phyloP scores from a whole-genome alignment of 2,329 filamentous ascomycete genomes.

The Aureobasidium subglaciale region DNA sequence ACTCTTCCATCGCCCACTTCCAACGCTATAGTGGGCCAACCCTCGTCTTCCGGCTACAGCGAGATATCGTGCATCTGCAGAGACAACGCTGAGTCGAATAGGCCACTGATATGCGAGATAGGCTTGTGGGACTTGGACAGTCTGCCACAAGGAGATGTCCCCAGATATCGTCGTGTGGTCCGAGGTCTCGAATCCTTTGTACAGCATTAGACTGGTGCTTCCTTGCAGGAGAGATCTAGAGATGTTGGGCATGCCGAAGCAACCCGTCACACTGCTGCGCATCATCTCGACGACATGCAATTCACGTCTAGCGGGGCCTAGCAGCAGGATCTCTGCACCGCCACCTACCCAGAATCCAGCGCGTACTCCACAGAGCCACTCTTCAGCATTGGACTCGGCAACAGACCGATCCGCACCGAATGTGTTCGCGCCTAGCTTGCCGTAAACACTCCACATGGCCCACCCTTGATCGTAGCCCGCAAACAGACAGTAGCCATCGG shows the following conservation, averaged over 20 bases:
- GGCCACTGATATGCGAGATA: slow-evolving; percentile 94
- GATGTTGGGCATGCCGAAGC: slow-evolving; percentile 85
- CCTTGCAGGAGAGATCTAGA: slow-evolving; percentile 85
- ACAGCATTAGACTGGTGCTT: slow-evolving; percentile 80
- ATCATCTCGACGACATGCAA: slow-evolving; percentile 66
- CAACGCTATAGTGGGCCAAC: slow-evolving; percentile 89
- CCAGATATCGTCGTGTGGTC: slow-evolving; percentile 87
- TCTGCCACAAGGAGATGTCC: slow-evolving; percentile 92
- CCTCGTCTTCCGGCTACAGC: slow-evolving; percentile 92
- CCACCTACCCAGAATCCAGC: slow-evolving; percentile 81
- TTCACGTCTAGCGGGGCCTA: slow-evolving; percentile 35
- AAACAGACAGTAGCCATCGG: slow-evolving; percentile 93
- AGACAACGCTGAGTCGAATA: slow-evolving; percentile 78
- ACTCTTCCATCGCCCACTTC: slow-evolving; percentile 91
- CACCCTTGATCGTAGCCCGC: slow-evolving; percentile 88
- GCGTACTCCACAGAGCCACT: slow-evolving; percentile 73
- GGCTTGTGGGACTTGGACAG: slow-evolving; percentile 71
- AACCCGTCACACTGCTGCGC: slow-evolving; percentile 84
- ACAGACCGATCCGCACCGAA: slow-evolving; percentile 64
- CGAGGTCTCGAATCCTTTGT: slow-evolving; percentile 84
- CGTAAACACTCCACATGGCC: slow-evolving; percentile 96
- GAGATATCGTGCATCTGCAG: slow-evolving; percentile 85
- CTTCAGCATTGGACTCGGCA: slow-evolving; percentile 62
- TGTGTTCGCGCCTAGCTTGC: slow-evolving; percentile 78
- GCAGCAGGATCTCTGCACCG: slow-evolving; percentile 76